phyloP scores from a whole-genome alignment of 345 rosid species.

The Eutrema heterophyllum region DNA sequence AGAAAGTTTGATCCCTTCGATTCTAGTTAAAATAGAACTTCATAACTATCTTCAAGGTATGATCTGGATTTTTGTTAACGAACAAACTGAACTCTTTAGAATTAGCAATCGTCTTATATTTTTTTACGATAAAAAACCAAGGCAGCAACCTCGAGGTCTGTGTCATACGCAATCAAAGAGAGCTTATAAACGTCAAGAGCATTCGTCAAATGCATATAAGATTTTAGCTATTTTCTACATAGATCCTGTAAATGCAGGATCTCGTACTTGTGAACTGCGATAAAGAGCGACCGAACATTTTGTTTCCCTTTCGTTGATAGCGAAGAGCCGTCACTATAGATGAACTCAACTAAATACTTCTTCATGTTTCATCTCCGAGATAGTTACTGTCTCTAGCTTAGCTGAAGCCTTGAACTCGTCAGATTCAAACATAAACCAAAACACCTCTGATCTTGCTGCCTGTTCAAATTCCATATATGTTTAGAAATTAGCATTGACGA shows the following conservation, averaged over 20 bases:
- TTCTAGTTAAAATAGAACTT: no score
- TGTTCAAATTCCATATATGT: background rate
- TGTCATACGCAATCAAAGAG: background rate
- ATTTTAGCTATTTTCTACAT: background rate
- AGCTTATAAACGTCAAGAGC: background rate
- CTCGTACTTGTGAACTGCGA: slow-evolving; percentile 4
- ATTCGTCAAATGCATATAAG: background rate
- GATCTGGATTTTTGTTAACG: background rate
- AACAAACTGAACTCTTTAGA: background rate
- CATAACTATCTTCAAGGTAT: background rate
- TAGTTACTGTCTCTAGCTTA: background rate
- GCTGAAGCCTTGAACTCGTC: background rate
- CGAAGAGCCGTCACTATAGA: background rate
- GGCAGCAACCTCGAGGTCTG: background rate
- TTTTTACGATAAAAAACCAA: background rate
- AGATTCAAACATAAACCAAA: background rate
- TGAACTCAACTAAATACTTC: slow-evolving; percentile 10
- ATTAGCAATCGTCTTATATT: background rate
- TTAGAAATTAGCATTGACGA: background rate
- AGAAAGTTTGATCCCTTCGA: no score
- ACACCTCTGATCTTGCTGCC: slow-evolving; percentile 10
- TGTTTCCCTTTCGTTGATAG: background rate
- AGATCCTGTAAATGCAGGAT: background rate
- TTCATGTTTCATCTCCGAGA: slow-evolving; percentile 7
- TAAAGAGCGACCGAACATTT: background rate